Evolutionary conservation across 768 basidiomycete species (phyloP).

Genomic region (Amanita thiersii): DNA sequence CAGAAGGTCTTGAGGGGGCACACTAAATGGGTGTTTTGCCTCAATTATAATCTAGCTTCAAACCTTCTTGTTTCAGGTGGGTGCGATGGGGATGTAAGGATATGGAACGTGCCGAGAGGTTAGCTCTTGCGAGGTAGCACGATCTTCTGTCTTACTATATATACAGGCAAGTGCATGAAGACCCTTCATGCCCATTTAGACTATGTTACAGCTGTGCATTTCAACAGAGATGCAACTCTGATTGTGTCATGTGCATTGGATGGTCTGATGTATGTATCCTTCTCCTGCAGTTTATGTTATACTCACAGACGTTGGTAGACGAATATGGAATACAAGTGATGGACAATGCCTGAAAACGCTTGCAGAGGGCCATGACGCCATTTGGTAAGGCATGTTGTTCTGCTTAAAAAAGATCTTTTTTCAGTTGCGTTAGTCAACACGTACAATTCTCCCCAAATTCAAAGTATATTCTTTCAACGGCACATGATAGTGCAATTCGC

Average conservation of each 20-base stretch:
- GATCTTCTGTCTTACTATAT: not conserved
- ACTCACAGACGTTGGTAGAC: conserved; percentile 38
- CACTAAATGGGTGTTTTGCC: conserved; percentile 82
- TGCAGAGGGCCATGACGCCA: conserved; percentile 80
- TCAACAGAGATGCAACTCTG: conserved; percentile 86
- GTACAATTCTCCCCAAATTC: conserved; percentile 95
- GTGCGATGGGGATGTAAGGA: conserved; percentile 85
- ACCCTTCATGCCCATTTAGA: conserved; percentile 90
- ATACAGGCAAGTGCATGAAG: conserved; percentile 72
- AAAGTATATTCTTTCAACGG: conserved; percentile 88
- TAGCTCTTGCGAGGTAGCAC: conserved; percentile 9
- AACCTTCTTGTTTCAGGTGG: conserved; percentile 89
- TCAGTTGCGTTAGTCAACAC: no score
- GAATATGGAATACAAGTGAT: conserved; percentile 89
- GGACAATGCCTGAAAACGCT: conserved; percentile 97
- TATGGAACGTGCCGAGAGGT: conserved; percentile 90
- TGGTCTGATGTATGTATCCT: conserved; percentile 74
- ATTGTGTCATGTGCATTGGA: conserved; percentile 90
- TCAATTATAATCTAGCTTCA: conserved; percentile 85
- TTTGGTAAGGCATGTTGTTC: no score
- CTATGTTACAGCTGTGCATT: conserved; percentile 91
- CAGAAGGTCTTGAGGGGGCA: conserved; percentile 74
- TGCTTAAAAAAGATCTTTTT: no score
- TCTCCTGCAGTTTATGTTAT: conserved; percentile 5
- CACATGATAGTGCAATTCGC: conserved; percentile 88